These are phyloP conservation scores for Chlorella sp. DNA, from an alignment of 139 green algal species.

Conservation along the genomic window DNA sequence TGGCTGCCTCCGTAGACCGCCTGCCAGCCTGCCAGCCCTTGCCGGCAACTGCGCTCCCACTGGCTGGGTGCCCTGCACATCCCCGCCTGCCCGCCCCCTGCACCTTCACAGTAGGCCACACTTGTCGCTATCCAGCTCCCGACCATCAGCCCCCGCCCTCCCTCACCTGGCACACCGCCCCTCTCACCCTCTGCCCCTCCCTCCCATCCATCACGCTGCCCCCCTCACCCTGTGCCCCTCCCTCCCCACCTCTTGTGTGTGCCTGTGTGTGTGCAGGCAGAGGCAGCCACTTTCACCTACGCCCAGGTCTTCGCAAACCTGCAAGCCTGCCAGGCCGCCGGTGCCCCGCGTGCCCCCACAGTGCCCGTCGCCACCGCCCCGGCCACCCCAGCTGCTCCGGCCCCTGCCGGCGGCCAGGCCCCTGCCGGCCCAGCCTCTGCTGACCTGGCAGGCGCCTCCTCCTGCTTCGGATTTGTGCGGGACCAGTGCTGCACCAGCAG, in stretches of 20 bases:
- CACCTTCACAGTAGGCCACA: too few relatives aligned
- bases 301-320: constrained; percentile 7
- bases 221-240: too few relatives aligned
- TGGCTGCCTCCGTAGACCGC: neutral
- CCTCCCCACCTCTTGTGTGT: neutral
- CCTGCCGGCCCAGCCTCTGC: neutral
- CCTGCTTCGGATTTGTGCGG: constrained; percentile 16
- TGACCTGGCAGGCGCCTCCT: too few relatives aligned
- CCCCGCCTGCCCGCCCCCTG: too few relatives aligned
- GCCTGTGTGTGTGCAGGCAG: neutral
- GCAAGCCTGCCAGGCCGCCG: constrained; percentile 14
- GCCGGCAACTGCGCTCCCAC: neutral
- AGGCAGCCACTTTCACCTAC: constrained; percentile 16
- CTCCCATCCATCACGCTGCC: too few relatives aligned
- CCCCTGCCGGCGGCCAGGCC: neutral
- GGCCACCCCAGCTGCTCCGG: neutral
- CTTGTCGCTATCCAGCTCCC: too few relatives aligned
- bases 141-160: too few relatives aligned
- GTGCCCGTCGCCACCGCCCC: neutral
- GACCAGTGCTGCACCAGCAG: constrained; percentile 8
- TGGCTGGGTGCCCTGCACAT: too few relatives aligned
- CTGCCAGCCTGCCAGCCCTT: neutral
- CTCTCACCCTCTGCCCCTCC: neutral
- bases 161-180: too few relatives aligned
- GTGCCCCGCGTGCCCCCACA: neutral